Evolutionary conservation across 352 stramenopile species (phyloP), one percentile per base, ranked within the genome.

Genomic region (Thraustotheca clavata): DNA sequence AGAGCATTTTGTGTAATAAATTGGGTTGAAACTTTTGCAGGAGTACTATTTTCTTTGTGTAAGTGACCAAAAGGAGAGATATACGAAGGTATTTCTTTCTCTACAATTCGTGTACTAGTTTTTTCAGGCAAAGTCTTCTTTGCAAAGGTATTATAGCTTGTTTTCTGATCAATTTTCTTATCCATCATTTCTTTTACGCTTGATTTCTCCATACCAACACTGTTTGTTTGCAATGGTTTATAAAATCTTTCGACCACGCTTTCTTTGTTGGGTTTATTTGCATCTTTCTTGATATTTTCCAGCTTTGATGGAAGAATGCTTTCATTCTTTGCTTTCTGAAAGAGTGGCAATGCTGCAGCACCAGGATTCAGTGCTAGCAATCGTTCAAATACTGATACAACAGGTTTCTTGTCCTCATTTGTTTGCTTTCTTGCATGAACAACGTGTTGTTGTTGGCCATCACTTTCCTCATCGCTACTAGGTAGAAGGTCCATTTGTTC

Each of bases 31-130:
- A 41, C 22, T 32, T 55, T 70, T n/a, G n/a, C n/a, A n/a, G n/a
- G n/a, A n/a, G n/a, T n/a, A 24, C 11, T 9, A 31, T 9, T 31
- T 52, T 8, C 39, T 54, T 39, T 72, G 73, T 55, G 68, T 69
- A 24, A n/a, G 68, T 66, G n/a, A 69, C 65, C 71, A 22, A 89
- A 91, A 9, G 79, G 82, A 16, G 79, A 91, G 6, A 89, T 67
- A 38, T 88, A 88, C 31, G 55, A 40, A 32, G 52, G 49, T n/a
- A n/a, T n/a, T n/a, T n/a, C n/a, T n/a, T n/a, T n/a, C n/a, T n/a
- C n/a, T n/a, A n/a, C n/a, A n/a, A n/a, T n/a, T n/a, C n/a, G n/a
- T n/a, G n/a, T n/a, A n/a, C n/a, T n/a, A n/a, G n/a, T n/a, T n/a
- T n/a, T n/a, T n/a, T n/a, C n/a, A n/a, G n/a, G n/a, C n/a, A n/a